Conservation (phyloP, 768 basidiomycete genomes). For the Leccinum uliginosum region DNA sequence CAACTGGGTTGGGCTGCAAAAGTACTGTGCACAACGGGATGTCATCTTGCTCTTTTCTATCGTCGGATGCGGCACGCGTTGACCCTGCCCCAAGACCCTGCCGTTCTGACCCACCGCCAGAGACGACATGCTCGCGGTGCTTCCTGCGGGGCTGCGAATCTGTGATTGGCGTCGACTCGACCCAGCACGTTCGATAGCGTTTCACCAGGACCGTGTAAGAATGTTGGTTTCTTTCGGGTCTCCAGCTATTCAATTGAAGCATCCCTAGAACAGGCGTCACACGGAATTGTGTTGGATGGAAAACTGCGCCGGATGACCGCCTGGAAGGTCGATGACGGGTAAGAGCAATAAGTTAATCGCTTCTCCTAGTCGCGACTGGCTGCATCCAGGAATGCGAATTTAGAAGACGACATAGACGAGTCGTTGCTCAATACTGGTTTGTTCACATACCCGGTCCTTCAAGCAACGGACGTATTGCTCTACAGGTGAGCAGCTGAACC, state of each 20-base stretch:
- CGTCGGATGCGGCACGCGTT: conserved; percentile 94
- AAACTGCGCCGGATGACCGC: conserved; percentile 89
- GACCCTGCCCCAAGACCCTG: conserved; percentile 84
- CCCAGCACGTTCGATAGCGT: conserved; percentile 67
- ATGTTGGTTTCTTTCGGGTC: background rate
- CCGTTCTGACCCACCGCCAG: conserved; percentile 55
- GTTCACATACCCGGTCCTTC: conserved; percentile 89
- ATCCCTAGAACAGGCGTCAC: conserved; percentile 70
- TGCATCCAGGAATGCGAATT: too few relatives aligned
- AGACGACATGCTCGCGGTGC: conserved; percentile 72
- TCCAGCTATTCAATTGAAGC: background rate
- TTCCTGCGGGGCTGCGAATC: too few relatives aligned
- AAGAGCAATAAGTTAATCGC: background rate
- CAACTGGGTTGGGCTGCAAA: conserved; percentile 85
- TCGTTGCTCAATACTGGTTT: conserved; percentile 78
- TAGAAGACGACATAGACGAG: too few relatives aligned
- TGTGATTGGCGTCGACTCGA: conserved; percentile 82
- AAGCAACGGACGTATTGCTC: conserved; percentile 87
- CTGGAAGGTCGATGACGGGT: conserved; percentile 69
- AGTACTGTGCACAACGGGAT: too few relatives aligned
- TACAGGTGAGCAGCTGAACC: conserved; percentile 57
- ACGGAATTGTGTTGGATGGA: conserved; percentile 90
- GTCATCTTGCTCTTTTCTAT: conserved; percentile 78
- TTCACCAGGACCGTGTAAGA: conserved; percentile 85
- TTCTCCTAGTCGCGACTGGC: too few relatives aligned